Conservation (phyloP, 2,329 filamentous ascomycete species). For the Pseudogymnoascus sp. region DNA sequence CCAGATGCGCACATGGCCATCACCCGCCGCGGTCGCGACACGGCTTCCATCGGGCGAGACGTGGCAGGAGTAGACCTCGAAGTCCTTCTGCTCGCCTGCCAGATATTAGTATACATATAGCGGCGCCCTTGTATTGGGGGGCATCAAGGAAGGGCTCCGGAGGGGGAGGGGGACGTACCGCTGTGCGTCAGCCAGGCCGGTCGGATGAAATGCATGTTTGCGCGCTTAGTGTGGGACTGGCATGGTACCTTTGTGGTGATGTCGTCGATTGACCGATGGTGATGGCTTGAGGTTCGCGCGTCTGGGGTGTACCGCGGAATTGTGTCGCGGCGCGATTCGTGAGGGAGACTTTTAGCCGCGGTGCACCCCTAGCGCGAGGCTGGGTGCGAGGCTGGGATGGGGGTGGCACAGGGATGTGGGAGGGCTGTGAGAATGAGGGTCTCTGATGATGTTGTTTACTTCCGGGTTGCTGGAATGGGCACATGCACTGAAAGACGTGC, state of each 20-base stretch:
- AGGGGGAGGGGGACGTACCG: conserved; percentile 51
- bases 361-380: not conserved
- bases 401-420: too few species aligned
- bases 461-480: not conserved
- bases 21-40: conserved; percentile 89
- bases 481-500: not conserved
- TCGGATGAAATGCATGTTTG: conserved; percentile 76
- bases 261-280: not conserved
- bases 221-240: not conserved
- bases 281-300: not conserved
- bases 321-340: not conserved
- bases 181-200: conserved; percentile 93
- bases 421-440: not conserved
- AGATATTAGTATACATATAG: not conserved
- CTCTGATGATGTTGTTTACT: not conserved
- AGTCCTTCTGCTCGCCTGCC: conserved; percentile 60
- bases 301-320: not conserved
- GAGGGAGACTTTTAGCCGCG: not conserved
- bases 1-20: conserved; percentile 97
- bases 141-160: not conserved
- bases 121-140: not conserved
- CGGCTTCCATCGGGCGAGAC: conserved; percentile 89
- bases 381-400: not conserved
- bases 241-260: not conserved
- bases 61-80: conserved; percentile 97